Evolutionary conservation across 139 green algal genomes (phyloP), one percentile per base, ranked within the genome.

Genomic region (Protoeuglena noctilucae): DNA sequence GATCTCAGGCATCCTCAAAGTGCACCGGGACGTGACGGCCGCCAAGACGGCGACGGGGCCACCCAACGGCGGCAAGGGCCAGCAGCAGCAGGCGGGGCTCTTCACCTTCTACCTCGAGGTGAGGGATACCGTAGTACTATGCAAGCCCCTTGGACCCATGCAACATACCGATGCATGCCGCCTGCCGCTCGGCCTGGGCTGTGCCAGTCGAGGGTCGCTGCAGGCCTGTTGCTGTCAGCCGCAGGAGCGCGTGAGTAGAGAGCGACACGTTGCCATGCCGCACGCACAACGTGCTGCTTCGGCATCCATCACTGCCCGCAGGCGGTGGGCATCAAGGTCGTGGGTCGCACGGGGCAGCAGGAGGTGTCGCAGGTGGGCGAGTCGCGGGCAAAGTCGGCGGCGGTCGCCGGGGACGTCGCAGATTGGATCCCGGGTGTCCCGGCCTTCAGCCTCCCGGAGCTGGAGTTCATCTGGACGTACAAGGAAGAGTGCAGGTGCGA

Each of bases 401-500:
- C 34, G 14, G 34, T 14, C 34, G 34, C 34, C 34, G 34, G 34
- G 34, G 12, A 14, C 34, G 14, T 14, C 9, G 34, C 34, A 45
- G 34, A 45, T 14, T 9, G 12, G 14, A 45, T 14, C 5, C 19
- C 34, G 48, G 34, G 9, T 41, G 52, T n/a, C n/a, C 14, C 22
- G 34, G 21, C 61, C 28, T 91, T 91, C 56, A 82, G 55, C 0
- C 5, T 61, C 22, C 57, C 59, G n/a, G 87, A 96, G 58, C 65
- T 96, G 30, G 53, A 85, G 2, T 93, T 94, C 46, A 66, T 96
- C 21, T 53, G 70, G n/a, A 76, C 70, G 19, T 91, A 93, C 65
- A 72, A 59, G 1, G 54, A 81, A 67, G 69, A 74, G 52, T 2
- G 31, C 0, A 3, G 17, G 41, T 18, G 26, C 48, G 29, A 41